These are phyloP conservation scores for Glycyrrhiza uralensis DNA, from an alignment of 306 rosid genomes.

Conservation along the genomic window DNA sequence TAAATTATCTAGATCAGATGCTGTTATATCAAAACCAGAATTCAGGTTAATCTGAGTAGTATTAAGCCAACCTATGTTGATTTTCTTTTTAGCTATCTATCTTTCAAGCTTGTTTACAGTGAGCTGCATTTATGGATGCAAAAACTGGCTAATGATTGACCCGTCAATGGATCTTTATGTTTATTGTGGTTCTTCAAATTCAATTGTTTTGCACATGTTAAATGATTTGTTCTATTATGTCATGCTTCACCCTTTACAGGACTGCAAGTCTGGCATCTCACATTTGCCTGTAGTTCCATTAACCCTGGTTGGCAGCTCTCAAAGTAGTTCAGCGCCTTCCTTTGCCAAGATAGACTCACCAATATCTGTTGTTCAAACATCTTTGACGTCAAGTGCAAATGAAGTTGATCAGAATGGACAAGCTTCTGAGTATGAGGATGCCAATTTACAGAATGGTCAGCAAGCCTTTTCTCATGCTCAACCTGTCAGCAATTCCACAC, in stretches of 20 bases:
- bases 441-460: conserved; percentile 38
- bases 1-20: not conserved
- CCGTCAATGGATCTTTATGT: not conserved
- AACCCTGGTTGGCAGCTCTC: conserved; percentile 45
- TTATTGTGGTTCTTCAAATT: not conserved
- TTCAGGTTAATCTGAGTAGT: not conserved
- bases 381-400: conserved; percentile 36
- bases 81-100: not conserved
- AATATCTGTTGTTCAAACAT: conserved; percentile 40
- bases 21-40: conserved; percentile 11
- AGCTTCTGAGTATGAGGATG: conserved; percentile 42
- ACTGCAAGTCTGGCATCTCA: conserved; percentile 51
- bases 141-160: not conserved
- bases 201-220: conserved; percentile 13
- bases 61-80: not conserved
- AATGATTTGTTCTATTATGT: not conserved
- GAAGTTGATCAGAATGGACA: conserved; percentile 37
- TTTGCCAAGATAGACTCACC: conserved; percentile 36
- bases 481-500: conserved; percentile 31
- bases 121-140: not conserved
- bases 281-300: conserved; percentile 37
- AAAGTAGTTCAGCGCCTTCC: conserved; percentile 37
- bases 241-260: conserved; percentile 50
- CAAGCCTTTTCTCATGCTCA: conserved; percentile 33
- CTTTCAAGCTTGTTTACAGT: not conserved